These are phyloP conservation scores for Trichoderma sp. DNA, from an alignment of 2,329 filamentous ascomycete species.

Conservation along the genomic window DNA sequence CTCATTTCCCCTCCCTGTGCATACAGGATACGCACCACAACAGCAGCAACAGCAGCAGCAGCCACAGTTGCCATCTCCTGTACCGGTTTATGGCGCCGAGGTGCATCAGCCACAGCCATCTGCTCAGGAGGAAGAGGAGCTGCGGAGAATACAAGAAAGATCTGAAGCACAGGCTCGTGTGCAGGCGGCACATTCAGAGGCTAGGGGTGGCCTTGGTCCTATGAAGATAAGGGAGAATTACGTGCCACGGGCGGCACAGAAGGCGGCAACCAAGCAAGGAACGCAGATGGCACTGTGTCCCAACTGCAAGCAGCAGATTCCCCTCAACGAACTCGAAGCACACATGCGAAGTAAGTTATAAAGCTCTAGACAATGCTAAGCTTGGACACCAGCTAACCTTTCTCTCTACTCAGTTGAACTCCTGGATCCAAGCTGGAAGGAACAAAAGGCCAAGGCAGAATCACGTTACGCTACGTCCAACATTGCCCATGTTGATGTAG, in stretches of 20 bases:
- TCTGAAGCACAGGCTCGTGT: slow-evolving; percentile 60
- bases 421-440: slow-evolving; percentile 91
- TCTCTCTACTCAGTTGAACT: slow-evolving; percentile 66
- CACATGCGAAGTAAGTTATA: slow-evolving; percentile 77
- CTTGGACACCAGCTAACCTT: background rate
- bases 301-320: slow-evolving; percentile 89
- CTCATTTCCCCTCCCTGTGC: slow-evolving; percentile 45
- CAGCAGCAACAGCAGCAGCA: slow-evolving; percentile 26
- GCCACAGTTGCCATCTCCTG: slow-evolving; percentile 40
- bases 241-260: slow-evolving; percentile 76
- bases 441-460: slow-evolving; percentile 87
- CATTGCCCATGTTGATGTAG: slow-evolving; percentile 80
- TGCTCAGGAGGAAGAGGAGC: slow-evolving; percentile 60
- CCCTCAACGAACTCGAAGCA: slow-evolving; percentile 80
- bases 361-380: background rate
- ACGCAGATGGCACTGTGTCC: slow-evolving; percentile 76
- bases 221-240: slow-evolving; percentile 96
- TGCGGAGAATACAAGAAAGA: slow-evolving; percentile 61
- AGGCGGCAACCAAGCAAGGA: slow-evolving; percentile 63
- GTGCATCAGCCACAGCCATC: slow-evolving; percentile 35
- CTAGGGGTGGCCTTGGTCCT: slow-evolving; percentile 62
- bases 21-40: slow-evolving; percentile 43
- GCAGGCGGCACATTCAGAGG: slow-evolving; percentile 76
- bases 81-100: slow-evolving; percentile 30
- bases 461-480: slow-evolving; percentile 83